Conservation (phyloP, 2,329 filamentous ascomycete species). For the Pseudogymnoascus sp. region DNA sequence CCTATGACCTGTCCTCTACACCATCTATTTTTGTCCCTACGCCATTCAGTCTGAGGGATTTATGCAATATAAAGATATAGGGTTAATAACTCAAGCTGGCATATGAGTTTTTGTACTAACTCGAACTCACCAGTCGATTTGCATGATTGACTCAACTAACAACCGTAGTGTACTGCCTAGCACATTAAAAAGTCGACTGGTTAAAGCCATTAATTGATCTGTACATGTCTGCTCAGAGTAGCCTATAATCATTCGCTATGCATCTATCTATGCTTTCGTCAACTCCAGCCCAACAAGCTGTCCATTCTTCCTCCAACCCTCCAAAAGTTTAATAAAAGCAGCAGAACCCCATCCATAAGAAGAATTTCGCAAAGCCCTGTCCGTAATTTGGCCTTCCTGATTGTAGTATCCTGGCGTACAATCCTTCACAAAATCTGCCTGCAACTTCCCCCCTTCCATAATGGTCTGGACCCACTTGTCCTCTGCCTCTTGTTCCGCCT, state of each 20-base stretch:
- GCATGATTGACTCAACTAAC: background rate
- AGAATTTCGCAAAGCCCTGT: background rate
- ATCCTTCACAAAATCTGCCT: background rate
- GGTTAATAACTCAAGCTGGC: background rate
- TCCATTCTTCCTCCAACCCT: background rate
- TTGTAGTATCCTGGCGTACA: constrained; percentile 10
- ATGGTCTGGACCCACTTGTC: constrained; percentile 8
- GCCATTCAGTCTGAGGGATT: background rate
- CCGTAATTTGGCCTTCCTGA: background rate
- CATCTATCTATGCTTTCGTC: background rate
- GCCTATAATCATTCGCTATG: background rate
- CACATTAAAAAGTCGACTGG: background rate
- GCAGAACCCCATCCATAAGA: background rate
- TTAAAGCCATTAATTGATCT: background rate
- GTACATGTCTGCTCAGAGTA: background rate
- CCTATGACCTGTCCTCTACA: background rate
- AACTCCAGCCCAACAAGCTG: background rate
- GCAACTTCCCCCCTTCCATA: background rate
- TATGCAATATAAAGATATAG: background rate
- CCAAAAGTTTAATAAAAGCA: constrained; percentile 6
- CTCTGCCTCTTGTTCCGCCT: background rate
- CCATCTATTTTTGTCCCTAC: background rate
- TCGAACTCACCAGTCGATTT: background rate
- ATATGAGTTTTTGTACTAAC: background rate
- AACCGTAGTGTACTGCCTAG: background rate